A percentile compares a stretch with the other conserved stretches of the same genome.
Evolutionary conservation across 2,329 filamentous ascomycete genomes (phyloP).

Genomic region (Cladorrhinum sp.): DNA sequence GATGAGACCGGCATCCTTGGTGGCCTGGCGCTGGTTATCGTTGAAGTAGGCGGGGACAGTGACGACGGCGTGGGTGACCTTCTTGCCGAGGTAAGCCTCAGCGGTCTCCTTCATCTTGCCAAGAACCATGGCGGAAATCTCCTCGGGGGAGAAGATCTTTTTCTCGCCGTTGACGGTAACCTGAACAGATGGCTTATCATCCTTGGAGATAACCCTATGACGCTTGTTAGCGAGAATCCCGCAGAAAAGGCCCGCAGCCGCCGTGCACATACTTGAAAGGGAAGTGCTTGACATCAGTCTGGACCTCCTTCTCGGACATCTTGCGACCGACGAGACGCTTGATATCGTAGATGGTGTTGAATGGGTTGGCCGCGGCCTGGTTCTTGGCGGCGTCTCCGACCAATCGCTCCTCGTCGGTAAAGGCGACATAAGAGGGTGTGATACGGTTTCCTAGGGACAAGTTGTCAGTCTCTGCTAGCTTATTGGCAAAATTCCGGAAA

Average conservation of each 20-base stretch:
- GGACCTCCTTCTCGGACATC: conserved; percentile 79
- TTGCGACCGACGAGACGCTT: conserved; percentile 89
- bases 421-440: conserved; percentile 91
- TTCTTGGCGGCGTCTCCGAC: conserved; percentile 98
- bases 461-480: too few relatives aligned
- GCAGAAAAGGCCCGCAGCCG: not conserved
- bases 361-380: conserved; percentile 79
- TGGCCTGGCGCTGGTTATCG: conserved; percentile 94
- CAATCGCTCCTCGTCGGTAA: conserved; percentile 93
- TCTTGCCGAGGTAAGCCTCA: conserved; percentile 75
- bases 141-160: conserved; percentile 60
- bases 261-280: conserved; percentile 65
- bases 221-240: conserved; percentile 9
- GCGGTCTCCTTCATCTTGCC: conserved; percentile 63
- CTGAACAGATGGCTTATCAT: conserved; percentile 82
- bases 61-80: conserved; percentile 83
- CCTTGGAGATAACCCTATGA: conserved; percentile 70
- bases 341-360: conserved; percentile 73
- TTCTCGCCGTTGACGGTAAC: conserved; percentile 57
- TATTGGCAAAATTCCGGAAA: too few relatives aligned
- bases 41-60: conserved; percentile 98
- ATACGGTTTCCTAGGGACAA: too few relatives aligned
- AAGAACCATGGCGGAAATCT: conserved; percentile 60
- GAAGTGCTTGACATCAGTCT: conserved; percentile 96
- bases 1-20: conserved; percentile 90